Evolutionary conservation across 2,329 filamentous ascomycete genomes (phyloP), one percentile per base, ranked within the genome.

Genomic region (Colletotrichum lindemuthianum): DNA sequence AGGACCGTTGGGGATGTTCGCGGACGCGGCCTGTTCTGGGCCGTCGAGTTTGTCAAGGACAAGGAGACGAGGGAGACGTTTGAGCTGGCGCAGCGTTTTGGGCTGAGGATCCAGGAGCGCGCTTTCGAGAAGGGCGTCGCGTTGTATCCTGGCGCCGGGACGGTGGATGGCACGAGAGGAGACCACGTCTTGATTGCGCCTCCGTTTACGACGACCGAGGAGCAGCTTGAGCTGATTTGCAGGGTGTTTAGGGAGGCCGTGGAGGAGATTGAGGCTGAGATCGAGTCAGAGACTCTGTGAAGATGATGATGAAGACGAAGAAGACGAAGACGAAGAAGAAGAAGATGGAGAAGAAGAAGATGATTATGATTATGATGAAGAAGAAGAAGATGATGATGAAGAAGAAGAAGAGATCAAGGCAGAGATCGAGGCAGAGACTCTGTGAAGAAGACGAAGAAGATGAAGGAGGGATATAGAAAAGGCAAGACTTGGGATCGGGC

Each of bases 181-280:
- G 91, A 94, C 70, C 89, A 92, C 73, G 78, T 92, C 40, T 81
- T 93, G 33, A 70, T 94, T 10, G 85, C 90, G 1, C 91, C 91
- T 6, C 83, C 91, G 1, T 92, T 88, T 75, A 92, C 86, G 48
- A 81, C 89, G 24, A 87, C 82, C 1, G 60, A 67, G 6, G 57
- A 60, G 15, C 33, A 65, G 39, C 7, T 66, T 15, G 10, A 8
- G 7, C 8, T 37, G 24, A 52, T 65, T 24, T 56, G 49, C 9
- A 55, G 36, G 12, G 60, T 66, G 15, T 67, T 66, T 8, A 44
- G 54, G 32, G 47, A 58, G 10, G 47, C 63, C 2, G 40, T 65
- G 1, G 58, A 61, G 32, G 58, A 65, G 24, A 52, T 65, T 8
- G 61, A 66, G 43, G 53, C 59, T 2, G 59, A 66, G 39, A 66